Evolutionary conservation across 441 rosid genomes (phyloP), one percentile per base, ranked within the genome.

Genomic region (Euphorbia schlechtendalii): DNA sequence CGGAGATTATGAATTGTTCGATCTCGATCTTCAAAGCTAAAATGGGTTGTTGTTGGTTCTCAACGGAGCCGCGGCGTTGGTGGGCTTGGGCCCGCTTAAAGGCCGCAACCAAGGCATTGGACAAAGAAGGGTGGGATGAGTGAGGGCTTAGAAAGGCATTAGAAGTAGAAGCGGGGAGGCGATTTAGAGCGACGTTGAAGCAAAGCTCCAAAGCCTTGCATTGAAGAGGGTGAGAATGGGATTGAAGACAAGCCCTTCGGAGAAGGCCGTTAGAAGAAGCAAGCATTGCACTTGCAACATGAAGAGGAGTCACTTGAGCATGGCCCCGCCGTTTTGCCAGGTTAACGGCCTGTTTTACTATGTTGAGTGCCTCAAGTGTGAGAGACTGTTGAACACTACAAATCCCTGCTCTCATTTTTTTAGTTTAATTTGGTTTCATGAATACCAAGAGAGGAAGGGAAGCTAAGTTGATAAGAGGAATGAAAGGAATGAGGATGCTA

Each of bases 71-170:
- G 1, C 94, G 79, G 48, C 90, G 82, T 65, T 87, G 94, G 78
- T 83, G 86, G 66, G 94, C 90, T 74, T 85, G 91, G 18, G 94
- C 94, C 0, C 91, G 83, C 79, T 87, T 87, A 67, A 85, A 82
- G 63, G 89, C 91, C 0, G 94, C 91, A 20, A 87, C 87, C 61
- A 87, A 75, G 53, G 94, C 91, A 51, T 87, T 87, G 32, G 90
- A 85, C 18, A 87, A 80, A 48, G 87, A 76, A 67, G 91, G 87
- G 49, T 66, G 79, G 12, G 73, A 71, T 7, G 79, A 66, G 59
- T 72, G 79, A 66, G 77, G 80, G 56, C 80, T 76, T 49, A 83
- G 71, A 5, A 83, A 64, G 8, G 86, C 82, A 65, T 72, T 75
- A 15, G 87, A 76, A 1, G 85, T 72, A 10, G 89, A 81, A 1